Evolutionary conservation across 2,329 filamentous ascomycete species (phyloP).

Genomic region (Aaosphaeria pasadenensis): DNA sequence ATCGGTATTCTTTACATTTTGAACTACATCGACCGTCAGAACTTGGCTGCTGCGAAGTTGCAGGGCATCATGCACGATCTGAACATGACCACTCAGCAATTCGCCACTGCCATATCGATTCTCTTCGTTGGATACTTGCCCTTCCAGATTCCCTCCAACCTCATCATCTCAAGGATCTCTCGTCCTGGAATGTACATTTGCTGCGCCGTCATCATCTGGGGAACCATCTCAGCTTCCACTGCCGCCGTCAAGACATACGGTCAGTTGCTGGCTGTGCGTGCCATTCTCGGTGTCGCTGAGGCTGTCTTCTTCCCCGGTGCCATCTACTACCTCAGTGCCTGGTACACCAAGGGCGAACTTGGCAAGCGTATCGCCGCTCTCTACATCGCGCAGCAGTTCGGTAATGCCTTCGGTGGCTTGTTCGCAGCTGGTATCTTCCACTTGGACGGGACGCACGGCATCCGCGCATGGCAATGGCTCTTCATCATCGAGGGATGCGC

Average conservation of each 20-base stretch:
- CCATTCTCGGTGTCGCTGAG: conserved; percentile 20
- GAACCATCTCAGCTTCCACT: conserved; percentile 15
- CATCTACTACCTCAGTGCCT: conserved; percentile 56
- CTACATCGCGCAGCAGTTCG: conserved; percentile 35
- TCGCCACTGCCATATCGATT: conserved; percentile 46
- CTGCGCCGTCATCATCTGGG: conserved; percentile 15
- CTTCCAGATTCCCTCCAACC: conserved; percentile 16
- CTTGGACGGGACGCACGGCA: conserved; percentile 15
- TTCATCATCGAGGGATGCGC: conserved; percentile 17
- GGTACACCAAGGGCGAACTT: conserved; percentile 57
- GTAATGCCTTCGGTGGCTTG: conserved; percentile 40
- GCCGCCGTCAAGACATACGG: conserved; percentile 13
- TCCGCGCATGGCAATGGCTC: conserved; percentile 28
- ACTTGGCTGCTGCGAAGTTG: conserved; percentile 15
- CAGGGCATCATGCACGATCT: conserved; percentile 18
- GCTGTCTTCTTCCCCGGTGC: conserved; percentile 57
- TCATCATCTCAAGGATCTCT: conserved; percentile 15
- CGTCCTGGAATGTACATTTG: conserved; percentile 18
- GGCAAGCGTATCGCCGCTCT: conserved; percentile 29
- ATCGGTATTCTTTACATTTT: conserved; percentile 18
- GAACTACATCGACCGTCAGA: conserved; percentile 16
- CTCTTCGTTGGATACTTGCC: conserved; percentile 48
- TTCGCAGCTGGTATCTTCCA: conserved; percentile 36
- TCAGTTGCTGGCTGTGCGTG: conserved; percentile 17
- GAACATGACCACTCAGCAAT: conserved; percentile 17